Conservation (phyloP, 163 green algal species). For the Volvox carteri region DNA sequence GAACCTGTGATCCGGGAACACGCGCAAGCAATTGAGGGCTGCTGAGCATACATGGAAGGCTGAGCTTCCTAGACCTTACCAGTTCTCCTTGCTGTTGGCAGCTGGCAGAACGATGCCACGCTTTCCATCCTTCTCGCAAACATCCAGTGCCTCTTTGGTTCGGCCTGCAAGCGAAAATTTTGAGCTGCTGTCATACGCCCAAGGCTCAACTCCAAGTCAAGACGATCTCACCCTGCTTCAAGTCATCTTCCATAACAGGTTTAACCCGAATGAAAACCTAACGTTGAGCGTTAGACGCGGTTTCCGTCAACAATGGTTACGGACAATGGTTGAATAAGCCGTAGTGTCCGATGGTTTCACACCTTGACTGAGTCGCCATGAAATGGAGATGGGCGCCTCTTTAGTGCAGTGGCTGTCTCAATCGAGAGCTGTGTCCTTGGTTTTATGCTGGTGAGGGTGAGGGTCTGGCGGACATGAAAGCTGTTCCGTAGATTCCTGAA, state of each 20-base stretch:
- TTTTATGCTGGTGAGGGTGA: not conserved
- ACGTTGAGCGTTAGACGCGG: not conserved
- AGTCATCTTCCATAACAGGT: slow-evolving; percentile 29
- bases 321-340: not conserved
- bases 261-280: slow-evolving; percentile 50
- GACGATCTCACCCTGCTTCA: not conserved
- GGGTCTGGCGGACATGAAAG: not conserved
- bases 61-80: not conserved
- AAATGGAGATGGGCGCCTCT: not conserved
- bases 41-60: not conserved
- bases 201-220: not conserved
- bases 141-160: not conserved
- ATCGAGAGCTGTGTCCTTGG: not conserved
- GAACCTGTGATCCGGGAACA: not conserved
- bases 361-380: slow-evolving; percentile 40
- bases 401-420: slow-evolving; percentile 1
- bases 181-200: not conserved
- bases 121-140: slow-evolving; percentile 28
- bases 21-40: not conserved
- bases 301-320: not conserved
- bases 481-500: not conserved
- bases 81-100: not conserved
- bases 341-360: not conserved
- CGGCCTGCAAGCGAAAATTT: not conserved
- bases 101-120: not conserved